Evolutionary conservation across 1,139 yeast genomes (phyloP).

Genomic region (Tardiomyces blankii): DNA sequence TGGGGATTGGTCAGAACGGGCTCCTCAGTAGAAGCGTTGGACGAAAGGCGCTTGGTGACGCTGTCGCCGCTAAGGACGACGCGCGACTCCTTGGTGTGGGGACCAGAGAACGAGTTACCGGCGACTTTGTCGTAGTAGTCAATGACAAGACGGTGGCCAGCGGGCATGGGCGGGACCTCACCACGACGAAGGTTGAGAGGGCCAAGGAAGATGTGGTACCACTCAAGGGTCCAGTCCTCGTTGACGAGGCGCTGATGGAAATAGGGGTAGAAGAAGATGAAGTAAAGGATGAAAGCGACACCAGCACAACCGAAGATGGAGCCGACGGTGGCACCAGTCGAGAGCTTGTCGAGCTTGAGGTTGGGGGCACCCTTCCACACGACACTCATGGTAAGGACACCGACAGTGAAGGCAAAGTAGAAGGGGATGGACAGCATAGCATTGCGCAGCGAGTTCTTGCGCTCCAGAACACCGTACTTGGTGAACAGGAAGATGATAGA

Average conservation of each 20-base stretch:
- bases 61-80: background rate
- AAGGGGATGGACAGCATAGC: conserved; percentile 51
- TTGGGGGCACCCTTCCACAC: conserved; percentile 45
- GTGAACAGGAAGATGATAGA: conserved; percentile 46
- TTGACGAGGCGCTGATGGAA: conserved; percentile 49
- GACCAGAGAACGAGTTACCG: conserved; percentile 27
- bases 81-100: conserved; percentile 30
- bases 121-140: conserved; percentile 40
- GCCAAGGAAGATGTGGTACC: conserved; percentile 48
- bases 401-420: conserved; percentile 49
- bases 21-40: conserved; percentile 5
- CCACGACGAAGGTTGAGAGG: conserved; percentile 43
- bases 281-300: conserved; percentile 41
- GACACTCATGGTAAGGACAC: conserved; percentile 49
- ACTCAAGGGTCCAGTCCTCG: conserved; percentile 57
- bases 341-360: conserved; percentile 41
- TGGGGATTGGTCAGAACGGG: background rate
- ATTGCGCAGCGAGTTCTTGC: conserved; percentile 41
- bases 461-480: conserved; percentile 51
- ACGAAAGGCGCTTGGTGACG: conserved; percentile 13
- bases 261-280: conserved; percentile 50
- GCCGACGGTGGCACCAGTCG: conserved; percentile 40
- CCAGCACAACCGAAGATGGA: conserved; percentile 55
- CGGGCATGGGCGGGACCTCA: conserved; percentile 56
- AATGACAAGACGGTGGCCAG: conserved; percentile 38